phyloP scores from a whole-genome alignment of 192 early-diverging fungal species.

The Backusella tuberculispora region DNA sequence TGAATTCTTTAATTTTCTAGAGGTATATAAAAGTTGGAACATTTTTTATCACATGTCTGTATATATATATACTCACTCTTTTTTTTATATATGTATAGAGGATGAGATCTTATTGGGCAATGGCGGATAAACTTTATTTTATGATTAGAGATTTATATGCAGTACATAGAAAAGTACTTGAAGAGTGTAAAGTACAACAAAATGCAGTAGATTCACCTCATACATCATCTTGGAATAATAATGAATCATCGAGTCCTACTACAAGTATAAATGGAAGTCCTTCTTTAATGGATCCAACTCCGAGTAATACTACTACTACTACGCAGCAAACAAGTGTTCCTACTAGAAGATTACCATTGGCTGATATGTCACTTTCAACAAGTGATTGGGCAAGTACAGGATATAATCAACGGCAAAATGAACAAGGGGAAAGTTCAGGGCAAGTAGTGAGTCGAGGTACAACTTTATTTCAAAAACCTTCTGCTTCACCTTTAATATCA shows the following conservation, averaged over 20 bases:
- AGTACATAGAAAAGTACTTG: slow-evolving; percentile 7
- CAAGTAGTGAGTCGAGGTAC: neutral
- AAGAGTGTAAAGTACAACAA: neutral
- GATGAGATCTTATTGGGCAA: slow-evolving; percentile 53
- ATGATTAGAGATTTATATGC: slow-evolving; percentile 52
- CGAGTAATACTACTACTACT: neutral
- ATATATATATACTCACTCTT: neutral
- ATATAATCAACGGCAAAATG: neutral
- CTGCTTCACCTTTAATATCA: neutral
- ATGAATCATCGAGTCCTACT: neutral
- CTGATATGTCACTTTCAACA: neutral
- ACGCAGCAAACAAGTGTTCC: neutral
- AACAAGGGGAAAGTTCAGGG: neutral
- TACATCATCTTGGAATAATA: neutral
- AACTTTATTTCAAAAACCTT: neutral
- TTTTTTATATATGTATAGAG: slow-evolving; percentile 25
- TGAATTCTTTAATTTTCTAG: slow-evolving; percentile 37
- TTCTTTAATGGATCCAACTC: too few relatives aligned
- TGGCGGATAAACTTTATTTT: slow-evolving; percentile 54
- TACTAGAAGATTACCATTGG: neutral
- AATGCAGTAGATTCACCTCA: neutral
- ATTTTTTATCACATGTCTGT: neutral
- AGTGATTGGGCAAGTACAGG: neutral
- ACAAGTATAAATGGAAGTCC: too few relatives aligned
- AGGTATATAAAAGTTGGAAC: neutral